Evolutionary conservation across 2,329 filamentous ascomycete species (phyloP), one percentile per base, ranked within the genome.

Genomic region (Talaromyces sp.): DNA sequence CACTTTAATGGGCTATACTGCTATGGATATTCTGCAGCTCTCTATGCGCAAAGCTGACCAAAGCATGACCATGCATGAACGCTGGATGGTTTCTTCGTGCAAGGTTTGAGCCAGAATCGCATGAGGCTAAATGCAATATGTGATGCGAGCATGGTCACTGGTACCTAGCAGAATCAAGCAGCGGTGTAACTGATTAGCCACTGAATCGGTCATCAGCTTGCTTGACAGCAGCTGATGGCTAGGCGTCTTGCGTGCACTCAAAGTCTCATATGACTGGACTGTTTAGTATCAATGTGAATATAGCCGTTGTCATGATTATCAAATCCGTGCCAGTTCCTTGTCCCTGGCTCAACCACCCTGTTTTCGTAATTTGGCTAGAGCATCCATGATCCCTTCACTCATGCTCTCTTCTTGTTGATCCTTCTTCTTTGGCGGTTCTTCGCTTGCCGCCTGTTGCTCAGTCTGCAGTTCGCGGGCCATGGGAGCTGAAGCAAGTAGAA

Each of bases 381-480:
- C 84, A 31, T 81, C 81, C 73, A 80, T 78, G 53, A 86, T 78
- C 9, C 83, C 83, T 51, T 84, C 81, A 63, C 77, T 81, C 60
- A 84, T 66, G n/a, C 74, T 72, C 57, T 73, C 69, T 51, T 78
- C 76, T 13, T 78, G 53, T 46, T 43, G 48, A 10, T 22, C 7
- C 13, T 45, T 71, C 46, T 61, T 53, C 31, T 56, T 61, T 6
- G 60, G 21, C 15, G 43, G 43, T 41, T 15, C 25, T 37, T 56
- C 62, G 41, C 56, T 52, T 39, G 40, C 33, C 17, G 53, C 54
- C 52, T 57, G 57, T 64, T 63, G 64, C 50, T 54, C 67, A 41
- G 64, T 63, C 58, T 58, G 68, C 53, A 57, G 54, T 41, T 58
- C 59, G 35, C 62, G 63, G 28, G 53, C 55, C 21, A 69, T 65